phyloP scores from a whole-genome alignment of 2,329 filamentous ascomycete genomes.

The Verticillium albo-atrum region DNA sequence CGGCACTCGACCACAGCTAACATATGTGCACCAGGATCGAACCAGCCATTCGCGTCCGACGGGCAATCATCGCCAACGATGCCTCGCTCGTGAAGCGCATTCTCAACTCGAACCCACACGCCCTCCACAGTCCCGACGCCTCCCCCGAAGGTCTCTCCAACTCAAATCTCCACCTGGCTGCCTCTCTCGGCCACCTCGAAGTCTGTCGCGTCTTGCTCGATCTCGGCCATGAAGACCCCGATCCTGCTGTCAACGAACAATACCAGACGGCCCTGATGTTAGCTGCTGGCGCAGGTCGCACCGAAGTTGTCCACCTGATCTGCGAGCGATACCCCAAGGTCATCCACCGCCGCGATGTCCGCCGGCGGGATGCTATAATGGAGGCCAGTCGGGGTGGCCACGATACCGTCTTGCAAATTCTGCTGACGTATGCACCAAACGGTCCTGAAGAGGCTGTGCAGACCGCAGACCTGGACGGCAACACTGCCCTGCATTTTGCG shows the following conservation, averaged over 20 bases:
- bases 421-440: conserved; percentile 56
- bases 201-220: conserved; percentile 67
- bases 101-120: conserved; percentile 63
- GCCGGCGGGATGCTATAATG: conserved; percentile 70
- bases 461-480: conserved; percentile 66
- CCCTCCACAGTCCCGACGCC: conserved; percentile 76
- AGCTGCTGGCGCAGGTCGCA: conserved; percentile 64
- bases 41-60: conserved; percentile 69
- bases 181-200: conserved; percentile 63
- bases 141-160: conserved; percentile 66
- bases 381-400: conserved; percentile 56
- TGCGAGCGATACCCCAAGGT: conserved; percentile 58
- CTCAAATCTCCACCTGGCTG: conserved; percentile 78
- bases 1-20: not conserved
- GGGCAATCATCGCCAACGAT: conserved; percentile 76
- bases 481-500: conserved; percentile 83
- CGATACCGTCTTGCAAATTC: conserved; percentile 60
- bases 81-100: conserved; percentile 70
- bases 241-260: conserved; percentile 72
- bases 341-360: conserved; percentile 61
- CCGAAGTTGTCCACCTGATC: conserved; percentile 69
- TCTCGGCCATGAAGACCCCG: conserved; percentile 69
- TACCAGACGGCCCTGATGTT: conserved; percentile 81
- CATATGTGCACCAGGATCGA: conserved; percentile 57
- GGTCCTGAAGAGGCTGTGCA: conserved; percentile 49